These are phyloP conservation scores for Ceratonia siliqua DNA, from an alignment of 306 rosid genomes.

Conservation along the genomic window DNA sequence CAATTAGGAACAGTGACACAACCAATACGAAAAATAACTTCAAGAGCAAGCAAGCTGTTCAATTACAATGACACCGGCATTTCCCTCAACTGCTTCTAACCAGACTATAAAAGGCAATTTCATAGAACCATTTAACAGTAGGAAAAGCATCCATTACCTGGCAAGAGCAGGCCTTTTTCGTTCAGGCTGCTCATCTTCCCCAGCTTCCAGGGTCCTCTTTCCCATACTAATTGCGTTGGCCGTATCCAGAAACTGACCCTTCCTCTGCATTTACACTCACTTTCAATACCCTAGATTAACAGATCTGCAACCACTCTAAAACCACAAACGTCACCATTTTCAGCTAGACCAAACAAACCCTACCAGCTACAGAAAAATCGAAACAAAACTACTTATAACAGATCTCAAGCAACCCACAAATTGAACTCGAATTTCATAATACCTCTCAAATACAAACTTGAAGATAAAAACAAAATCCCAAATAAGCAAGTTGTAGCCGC, in stretches of 20 bases:
- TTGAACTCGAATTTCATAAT: slow-evolving; percentile 31
- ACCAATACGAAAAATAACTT: slow-evolving; percentile 3
- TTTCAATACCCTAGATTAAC: slow-evolving; percentile 30
- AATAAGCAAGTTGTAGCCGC: not conserved
- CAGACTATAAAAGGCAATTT: slow-evolving; percentile 10
- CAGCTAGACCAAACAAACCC: slow-evolving; percentile 38
- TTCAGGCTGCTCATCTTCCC: slow-evolving; percentile 92
- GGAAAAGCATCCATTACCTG: slow-evolving; percentile 51
- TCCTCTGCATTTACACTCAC: slow-evolving; percentile 63
- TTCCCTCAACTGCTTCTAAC: slow-evolving; percentile 27
- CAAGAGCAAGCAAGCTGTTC: slow-evolving; percentile 14
- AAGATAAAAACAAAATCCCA: not conserved
- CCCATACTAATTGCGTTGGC: slow-evolving; percentile 64
- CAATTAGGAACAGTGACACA: not conserved
- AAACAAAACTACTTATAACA: slow-evolving; percentile 14
- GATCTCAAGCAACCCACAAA: slow-evolving; percentile 43
- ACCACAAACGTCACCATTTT: slow-evolving; percentile 31
- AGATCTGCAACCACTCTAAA: slow-evolving; percentile 56
- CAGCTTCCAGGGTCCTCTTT: slow-evolving; percentile 76
- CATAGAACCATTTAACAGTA: not conserved
- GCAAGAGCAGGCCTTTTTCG: slow-evolving; percentile 97
- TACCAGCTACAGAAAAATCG: slow-evolving; percentile 28
- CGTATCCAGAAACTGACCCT: slow-evolving; percentile 56
- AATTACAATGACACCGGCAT: slow-evolving; percentile 3
- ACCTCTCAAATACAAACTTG: not conserved